Evolutionary conservation across 140 eudicot genomes (phyloP).

Genomic region (Eryngium alpinum): DNA sequence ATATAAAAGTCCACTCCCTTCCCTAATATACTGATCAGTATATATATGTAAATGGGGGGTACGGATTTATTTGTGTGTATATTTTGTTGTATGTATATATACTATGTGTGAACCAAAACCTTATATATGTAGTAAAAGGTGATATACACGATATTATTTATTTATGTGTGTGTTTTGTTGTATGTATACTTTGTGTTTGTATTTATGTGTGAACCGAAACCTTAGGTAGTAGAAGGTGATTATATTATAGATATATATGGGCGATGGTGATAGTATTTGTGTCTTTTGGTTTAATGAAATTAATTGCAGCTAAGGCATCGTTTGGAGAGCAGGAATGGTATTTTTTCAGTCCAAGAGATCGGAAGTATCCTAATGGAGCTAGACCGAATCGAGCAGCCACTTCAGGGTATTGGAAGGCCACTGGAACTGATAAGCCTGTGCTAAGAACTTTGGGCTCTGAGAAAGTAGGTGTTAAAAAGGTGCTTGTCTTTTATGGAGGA

Average conservation of each 20-base stretch:
- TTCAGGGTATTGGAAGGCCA: slow-evolving; percentile 91
- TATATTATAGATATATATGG: too few relatives aligned
- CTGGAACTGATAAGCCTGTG: slow-evolving; percentile 92
- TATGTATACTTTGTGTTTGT: neutral
- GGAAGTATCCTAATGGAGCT: slow-evolving; percentile 92
- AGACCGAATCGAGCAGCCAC: slow-evolving; percentile 87
- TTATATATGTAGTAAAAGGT: too few relatives aligned
- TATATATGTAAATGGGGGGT: neutral
- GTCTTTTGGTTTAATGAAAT: too few relatives aligned
- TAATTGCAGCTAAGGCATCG: slow-evolving; percentile 68
- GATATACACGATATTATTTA: too few relatives aligned
- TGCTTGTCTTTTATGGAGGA: slow-evolving; percentile 81
- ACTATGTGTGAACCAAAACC: too few relatives aligned
- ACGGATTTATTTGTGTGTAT: too few relatives aligned
- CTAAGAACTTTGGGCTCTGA: slow-evolving; percentile 60
- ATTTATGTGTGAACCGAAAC: neutral
- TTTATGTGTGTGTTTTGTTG: neutral
- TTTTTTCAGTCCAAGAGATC: slow-evolving; percentile 78
- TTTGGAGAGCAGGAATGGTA: slow-evolving; percentile 98
- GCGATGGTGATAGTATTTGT: too few relatives aligned
- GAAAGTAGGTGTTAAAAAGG: slow-evolving; percentile 87
- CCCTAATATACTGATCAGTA: neutral
- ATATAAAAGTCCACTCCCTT: neutral
- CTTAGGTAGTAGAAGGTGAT: too few relatives aligned
- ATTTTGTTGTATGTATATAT: too few relatives aligned